Conservation (phyloP, 805 yeast genomes). For the Kuraishia molischiana region DNA sequence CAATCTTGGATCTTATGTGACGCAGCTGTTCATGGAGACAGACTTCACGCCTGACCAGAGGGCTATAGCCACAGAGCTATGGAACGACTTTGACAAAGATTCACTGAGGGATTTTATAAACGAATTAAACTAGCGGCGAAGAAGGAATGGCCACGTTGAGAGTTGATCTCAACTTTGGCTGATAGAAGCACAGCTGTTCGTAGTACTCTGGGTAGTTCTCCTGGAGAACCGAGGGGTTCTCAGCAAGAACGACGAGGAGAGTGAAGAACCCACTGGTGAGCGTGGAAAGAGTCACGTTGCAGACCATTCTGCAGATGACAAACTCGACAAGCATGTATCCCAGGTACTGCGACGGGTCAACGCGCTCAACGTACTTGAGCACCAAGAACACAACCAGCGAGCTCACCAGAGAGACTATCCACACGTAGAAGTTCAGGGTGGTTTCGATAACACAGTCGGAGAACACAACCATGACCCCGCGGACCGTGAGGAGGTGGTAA, state of each 20-base stretch:
- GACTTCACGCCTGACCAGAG: too few relatives aligned
- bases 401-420: slow-evolving; percentile 31
- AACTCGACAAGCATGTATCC: slow-evolving; percentile 58
- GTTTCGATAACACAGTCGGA: slow-evolving; percentile 78
- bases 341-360: slow-evolving; percentile 58
- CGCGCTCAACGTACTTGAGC: slow-evolving; percentile 51
- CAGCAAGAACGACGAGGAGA: slow-evolving; percentile 69
- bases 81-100: too few relatives aligned
- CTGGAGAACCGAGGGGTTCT: slow-evolving; percentile 71
- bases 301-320: slow-evolving; percentile 61
- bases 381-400: slow-evolving; percentile 40
- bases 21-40: too few relatives aligned
- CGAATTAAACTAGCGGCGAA: neutral
- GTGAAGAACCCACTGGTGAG: slow-evolving; percentile 71
- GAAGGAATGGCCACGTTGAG: slow-evolving; percentile 2
- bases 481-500: slow-evolving; percentile 62
- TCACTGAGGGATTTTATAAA: too few relatives aligned
- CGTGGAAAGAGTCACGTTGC: slow-evolving; percentile 58
- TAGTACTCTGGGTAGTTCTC: slow-evolving; percentile 47
- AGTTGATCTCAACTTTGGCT: slow-evolving; percentile 3
- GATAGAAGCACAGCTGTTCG: neutral
- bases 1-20: too few relatives aligned
- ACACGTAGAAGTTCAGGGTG: slow-evolving; percentile 68
- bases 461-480: slow-evolving; percentile 77
- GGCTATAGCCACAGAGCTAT: too few relatives aligned